Evolutionary conservation across 495 filamentous ascomycete genomes (phyloP), one percentile per base, ranked within the genome.

Genomic region (Monascus purpureus): DNA sequence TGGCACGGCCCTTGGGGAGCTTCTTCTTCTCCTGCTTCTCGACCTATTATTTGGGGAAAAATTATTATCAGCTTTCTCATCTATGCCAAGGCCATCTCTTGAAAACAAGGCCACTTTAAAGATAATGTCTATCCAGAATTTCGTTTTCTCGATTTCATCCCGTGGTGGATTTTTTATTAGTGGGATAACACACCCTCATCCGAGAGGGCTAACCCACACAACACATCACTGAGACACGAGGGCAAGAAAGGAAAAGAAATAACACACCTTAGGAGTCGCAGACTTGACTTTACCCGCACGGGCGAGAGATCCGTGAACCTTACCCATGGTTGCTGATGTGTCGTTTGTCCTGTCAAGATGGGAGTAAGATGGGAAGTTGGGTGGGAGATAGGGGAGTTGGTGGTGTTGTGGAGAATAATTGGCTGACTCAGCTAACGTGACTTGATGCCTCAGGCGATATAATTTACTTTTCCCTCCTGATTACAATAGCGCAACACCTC

Each of bases 1-100:
- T 85, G 36, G 84, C 83, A 39, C 83, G 80, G 52, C 83, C 83
- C 70, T 92, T 90, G 52, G 83, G 83, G 39, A 69, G 31, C 37
- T 40, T 40, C 17, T 25, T 31, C 37, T 40, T 23, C 32, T 29
- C 8, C 0, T 17, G 25, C 7, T 35, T 12, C 18, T 28, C 17
- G 24, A 9, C 15, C 16, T 19, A 2, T 6, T 23, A 13, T 4
- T 11, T 8, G 13, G 7, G 26, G n/a, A 13, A 13, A 13, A 28
- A 28, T 5, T 5, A 13, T 13, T 5, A 26, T 17, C n/a, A 14
- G 20, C 9, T 22, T 22, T 22, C 20, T 22, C 20, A 22, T 22
- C n/a, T n/a, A n/a, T n/a, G n/a, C n/a, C n/a, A n/a, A n/a, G n/a
- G n/a, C n/a, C n/a, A n/a, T n/a, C n/a, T n/a, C n/a, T n/a, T n/a